phyloP scores from a whole-genome alignment of 2,329 filamentous ascomycete genomes.

The Alternaria sp. region DNA sequence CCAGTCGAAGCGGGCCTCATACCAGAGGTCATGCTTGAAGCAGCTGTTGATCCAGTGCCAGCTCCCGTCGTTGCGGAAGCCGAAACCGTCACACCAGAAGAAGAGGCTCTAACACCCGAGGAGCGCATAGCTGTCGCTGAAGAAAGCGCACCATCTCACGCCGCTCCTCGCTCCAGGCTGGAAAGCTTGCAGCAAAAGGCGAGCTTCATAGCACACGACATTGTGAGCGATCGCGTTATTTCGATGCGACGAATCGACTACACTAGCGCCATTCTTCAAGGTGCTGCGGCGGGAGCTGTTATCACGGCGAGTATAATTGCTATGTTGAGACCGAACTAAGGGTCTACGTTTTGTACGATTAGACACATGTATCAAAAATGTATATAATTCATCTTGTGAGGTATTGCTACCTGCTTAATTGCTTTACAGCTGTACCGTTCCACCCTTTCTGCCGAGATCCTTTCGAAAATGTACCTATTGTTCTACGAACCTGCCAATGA shows the following conservation, averaged over 20 bases:
- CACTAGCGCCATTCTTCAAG: conserved; percentile 54
- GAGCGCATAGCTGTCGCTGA: conserved; percentile 23
- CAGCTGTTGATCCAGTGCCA: conserved; percentile 3
- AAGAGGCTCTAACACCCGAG: conserved; percentile 12
- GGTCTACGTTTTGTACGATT: conserved; percentile 2
- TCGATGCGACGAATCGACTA: conserved; percentile 55
- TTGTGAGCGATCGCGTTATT: conserved; percentile 54
- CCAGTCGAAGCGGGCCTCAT: conserved; percentile 5
- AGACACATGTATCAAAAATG: background rate
- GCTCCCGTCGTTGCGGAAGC: conserved; percentile 10
- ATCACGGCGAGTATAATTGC: conserved; percentile 39
- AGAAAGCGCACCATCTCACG: conserved; percentile 13
- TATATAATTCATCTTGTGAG: background rate
- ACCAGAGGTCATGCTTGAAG: conserved; percentile 1
- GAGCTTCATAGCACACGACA: conserved; percentile 34
- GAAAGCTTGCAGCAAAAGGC: conserved; percentile 32
- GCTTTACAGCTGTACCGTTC: background rate
- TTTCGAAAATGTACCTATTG: background rate
- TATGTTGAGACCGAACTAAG: conserved; percentile 29
- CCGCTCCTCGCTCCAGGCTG: conserved; percentile 11
- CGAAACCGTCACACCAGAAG: conserved; percentile 9
- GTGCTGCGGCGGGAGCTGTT: conserved; percentile 51
- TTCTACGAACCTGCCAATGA: background rate
- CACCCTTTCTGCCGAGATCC: background rate
- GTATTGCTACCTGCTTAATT: background rate